Conservation (phyloP, 306 rosid genomes). For the Leucaena leucocephala region DNA sequence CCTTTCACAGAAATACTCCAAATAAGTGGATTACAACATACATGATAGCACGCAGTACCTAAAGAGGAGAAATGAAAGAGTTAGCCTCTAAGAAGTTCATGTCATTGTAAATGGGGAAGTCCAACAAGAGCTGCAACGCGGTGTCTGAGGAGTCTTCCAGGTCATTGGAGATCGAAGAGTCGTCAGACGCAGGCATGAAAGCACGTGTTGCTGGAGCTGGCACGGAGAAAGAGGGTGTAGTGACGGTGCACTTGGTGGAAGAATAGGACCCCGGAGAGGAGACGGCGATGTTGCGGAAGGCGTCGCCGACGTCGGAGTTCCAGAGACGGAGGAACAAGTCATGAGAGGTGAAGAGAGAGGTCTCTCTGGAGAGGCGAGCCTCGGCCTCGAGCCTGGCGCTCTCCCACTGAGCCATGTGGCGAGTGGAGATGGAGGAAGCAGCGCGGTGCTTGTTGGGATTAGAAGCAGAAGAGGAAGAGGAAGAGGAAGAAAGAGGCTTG, state of each 20-base stretch:
- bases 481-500: conserved; percentile 53
- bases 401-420: conserved; percentile 99
- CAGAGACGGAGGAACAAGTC: conserved; percentile 85
- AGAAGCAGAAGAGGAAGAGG: not conserved
- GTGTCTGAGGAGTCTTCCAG: conserved; percentile 75
- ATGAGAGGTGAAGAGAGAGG: conserved; percentile 42
- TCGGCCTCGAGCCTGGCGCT: conserved; percentile 98
- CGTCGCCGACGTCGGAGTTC: conserved; percentile 89
- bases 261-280: conserved; percentile 67
- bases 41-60: not conserved
- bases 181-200: conserved; percentile 36
- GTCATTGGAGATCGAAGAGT: conserved; percentile 68
- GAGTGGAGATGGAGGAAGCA: conserved; percentile 49
- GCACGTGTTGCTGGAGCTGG: conserved; percentile 40
- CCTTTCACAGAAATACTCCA: conserved; percentile 2
- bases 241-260: conserved; percentile 50
- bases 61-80: conserved; percentile 50
- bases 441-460: not conserved
- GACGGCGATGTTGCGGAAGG: conserved; percentile 58
- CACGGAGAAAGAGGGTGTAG: conserved; percentile 48
- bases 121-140: conserved; percentile 78
- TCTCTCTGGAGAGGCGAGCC: conserved; percentile 84
- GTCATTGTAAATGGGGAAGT: conserved; percentile 86
- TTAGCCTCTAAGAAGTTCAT: conserved; percentile 85
- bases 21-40: not conserved